Conservation (phyloP, 2,329 filamentous ascomycete species). For the Calonectria leucothoes region DNA sequence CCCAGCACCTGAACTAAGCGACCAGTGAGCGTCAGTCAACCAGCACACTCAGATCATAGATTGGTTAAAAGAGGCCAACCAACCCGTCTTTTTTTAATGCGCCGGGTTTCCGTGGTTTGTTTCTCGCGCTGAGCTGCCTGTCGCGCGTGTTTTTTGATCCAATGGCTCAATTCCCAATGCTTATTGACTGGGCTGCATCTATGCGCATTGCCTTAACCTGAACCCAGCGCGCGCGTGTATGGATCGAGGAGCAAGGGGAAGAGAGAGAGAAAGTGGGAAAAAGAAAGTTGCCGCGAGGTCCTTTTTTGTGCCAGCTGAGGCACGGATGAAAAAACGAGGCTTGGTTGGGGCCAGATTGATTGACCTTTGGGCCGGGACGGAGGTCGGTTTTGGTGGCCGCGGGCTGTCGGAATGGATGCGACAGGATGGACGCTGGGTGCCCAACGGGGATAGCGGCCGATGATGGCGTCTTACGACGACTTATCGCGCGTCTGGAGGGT, state of each 20-base stretch:
- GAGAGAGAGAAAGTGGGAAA: background rate
- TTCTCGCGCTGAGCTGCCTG: background rate
- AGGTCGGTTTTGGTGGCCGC: constrained; percentile 8
- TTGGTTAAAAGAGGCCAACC: background rate
- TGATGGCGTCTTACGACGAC: constrained; percentile 6
- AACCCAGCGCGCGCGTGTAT: background rate
- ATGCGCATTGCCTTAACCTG: background rate
- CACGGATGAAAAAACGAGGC: background rate
- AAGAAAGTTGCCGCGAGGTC: background rate
- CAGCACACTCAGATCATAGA: constrained; percentile 16
- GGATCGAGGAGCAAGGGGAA: background rate
- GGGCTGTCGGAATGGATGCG: background rate
- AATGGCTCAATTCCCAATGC: constrained; percentile 8
- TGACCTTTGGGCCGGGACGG: constrained; percentile 2
- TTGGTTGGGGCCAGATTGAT: background rate
- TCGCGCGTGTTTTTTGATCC: background rate
- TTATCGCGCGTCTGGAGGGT: background rate
- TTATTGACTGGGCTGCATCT: background rate
- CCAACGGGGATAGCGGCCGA: constrained; percentile 20
- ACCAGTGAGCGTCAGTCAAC: constrained; percentile 30
- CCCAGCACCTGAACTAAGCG: constrained; percentile 30
- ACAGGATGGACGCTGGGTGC: constrained; percentile 18
- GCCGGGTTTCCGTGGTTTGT: background rate
- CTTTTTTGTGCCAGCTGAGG: background rate
- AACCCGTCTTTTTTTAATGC: constrained; percentile 1